phyloP scores from a whole-genome alignment of 148 eudicot species.

The Spergularia bocconei region DNA sequence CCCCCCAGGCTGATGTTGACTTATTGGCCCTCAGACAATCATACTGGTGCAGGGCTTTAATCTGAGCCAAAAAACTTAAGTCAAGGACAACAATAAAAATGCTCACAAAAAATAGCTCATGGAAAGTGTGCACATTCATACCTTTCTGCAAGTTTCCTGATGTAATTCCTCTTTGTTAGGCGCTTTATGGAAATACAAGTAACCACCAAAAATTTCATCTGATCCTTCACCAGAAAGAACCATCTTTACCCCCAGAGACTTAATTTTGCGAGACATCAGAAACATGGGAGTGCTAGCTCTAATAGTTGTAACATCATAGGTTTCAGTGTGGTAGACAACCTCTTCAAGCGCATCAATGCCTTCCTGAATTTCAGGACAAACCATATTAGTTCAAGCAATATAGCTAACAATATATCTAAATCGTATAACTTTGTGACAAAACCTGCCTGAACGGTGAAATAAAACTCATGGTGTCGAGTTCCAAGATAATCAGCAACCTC shows the following conservation, averaged over 20 bases:
- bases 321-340: slow-evolving; percentile 91
- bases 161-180: slow-evolving; percentile 95
- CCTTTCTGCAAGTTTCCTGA: slow-evolving; percentile 96
- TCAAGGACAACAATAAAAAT: background rate
- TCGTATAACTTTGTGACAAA: background rate
- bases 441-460: slow-evolving; percentile 90
- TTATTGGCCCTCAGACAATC: slow-evolving; percentile 98
- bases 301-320: slow-evolving; percentile 90
- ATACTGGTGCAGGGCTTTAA: slow-evolving; percentile 90
- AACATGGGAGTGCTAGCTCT: slow-evolving; percentile 99
- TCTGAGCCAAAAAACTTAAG: slow-evolving; percentile 41
- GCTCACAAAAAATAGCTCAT: background rate
- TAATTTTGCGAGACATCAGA: slow-evolving; percentile 95
- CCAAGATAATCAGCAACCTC: slow-evolving; percentile 91
- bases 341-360: slow-evolving; percentile 96
- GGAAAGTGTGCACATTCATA: slow-evolving; percentile 24
- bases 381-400: background rate
- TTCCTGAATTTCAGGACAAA: slow-evolving; percentile 51
- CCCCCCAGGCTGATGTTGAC: slow-evolving; percentile 97
- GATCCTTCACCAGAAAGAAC: slow-evolving; percentile 98
- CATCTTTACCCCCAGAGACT: slow-evolving; percentile 96
- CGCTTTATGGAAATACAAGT: slow-evolving; percentile 95
- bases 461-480: slow-evolving; percentile 94
- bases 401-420: background rate
- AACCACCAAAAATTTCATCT: slow-evolving; percentile 98